Percentiles rank a stretch among this genome's conserved stretches.
These are phyloP conservation scores for Straminergon stramineum DNA, from an alignment of 225 moss, liverwort and hornwort species.

Conservation along the genomic window DNA sequence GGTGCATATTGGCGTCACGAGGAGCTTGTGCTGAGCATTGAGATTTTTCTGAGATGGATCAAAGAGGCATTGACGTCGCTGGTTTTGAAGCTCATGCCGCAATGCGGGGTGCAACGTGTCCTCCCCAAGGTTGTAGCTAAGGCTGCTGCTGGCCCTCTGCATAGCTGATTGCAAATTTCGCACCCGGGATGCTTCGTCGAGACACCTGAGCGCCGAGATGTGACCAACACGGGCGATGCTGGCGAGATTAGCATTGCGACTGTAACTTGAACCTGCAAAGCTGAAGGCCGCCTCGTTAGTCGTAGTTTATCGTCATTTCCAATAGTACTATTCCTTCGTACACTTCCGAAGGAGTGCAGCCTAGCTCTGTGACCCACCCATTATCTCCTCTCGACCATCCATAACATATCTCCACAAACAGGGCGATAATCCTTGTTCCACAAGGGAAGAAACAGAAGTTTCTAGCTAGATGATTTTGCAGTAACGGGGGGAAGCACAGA, in stretches of 20 bases:
- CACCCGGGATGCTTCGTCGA: neutral
- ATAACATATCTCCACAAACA: neutral
- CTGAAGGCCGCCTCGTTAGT: neutral
- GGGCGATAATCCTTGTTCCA: neutral
- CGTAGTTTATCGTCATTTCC: neutral
- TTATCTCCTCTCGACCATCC: neutral
- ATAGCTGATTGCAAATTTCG: neutral
- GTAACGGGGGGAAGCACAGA: neutral
- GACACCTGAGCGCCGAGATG: neutral
- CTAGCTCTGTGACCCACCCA: neutral
- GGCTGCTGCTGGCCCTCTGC: neutral
- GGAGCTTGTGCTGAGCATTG: neutral
- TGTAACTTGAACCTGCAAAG: neutral
- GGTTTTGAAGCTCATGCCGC: neutral
- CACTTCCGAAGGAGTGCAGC: neutral
- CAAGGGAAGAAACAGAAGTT: neutral
- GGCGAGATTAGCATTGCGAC: neutral
- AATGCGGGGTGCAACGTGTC: neutral
- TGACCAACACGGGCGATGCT: neutral
- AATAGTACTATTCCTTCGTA: neutral
- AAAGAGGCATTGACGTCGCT: neutral
- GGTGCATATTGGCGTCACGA: neutral
- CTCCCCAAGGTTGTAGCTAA: neutral
- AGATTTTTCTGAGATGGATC: neutral
- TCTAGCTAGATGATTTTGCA: neutral